Conservation (phyloP, 768 basidiomycete species). For the Lactarius pseudohatsudake region DNA sequence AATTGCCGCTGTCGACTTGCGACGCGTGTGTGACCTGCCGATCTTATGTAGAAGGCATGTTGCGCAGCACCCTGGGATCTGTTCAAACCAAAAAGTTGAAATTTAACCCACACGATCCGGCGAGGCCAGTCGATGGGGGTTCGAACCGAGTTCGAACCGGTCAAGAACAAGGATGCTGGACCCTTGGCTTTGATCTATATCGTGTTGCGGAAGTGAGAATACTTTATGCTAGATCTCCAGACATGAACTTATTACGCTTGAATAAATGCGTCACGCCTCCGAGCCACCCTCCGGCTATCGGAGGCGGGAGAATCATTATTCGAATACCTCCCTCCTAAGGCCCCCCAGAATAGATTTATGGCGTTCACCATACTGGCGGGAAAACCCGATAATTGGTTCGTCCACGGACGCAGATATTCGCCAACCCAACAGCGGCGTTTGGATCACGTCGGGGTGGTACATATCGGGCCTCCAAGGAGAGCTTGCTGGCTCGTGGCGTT, state of each 20-base stretch:
- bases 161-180: neutral
- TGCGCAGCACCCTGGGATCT: constrained; percentile 14
- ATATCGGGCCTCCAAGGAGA: constrained; percentile 43
- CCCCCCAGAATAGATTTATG: constrained; percentile 46
- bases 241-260: neutral
- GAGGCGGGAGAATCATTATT: neutral
- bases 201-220: constrained; percentile 1
- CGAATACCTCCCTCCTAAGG: constrained; percentile 37
- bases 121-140: constrained; percentile 3
- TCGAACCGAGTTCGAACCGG: constrained; percentile 23
- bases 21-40: neutral
- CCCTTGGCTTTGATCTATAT: neutral
- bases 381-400: constrained; percentile 41
- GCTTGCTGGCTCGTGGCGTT: constrained; percentile 44
- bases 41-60: constrained; percentile 11
- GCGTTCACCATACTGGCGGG: constrained; percentile 40
- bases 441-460: constrained; percentile 50
- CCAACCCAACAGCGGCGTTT: constrained; percentile 63
- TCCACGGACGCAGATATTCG: constrained; percentile 57
- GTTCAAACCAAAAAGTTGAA: constrained; percentile 7
- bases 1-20: neutral
- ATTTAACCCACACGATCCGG: constrained; percentile 14
- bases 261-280: neutral
- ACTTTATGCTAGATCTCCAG: neutral
- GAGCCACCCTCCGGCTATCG: neutral